Evolutionary conservation across 2,329 filamentous ascomycete species (phyloP), one percentile per base, ranked within the genome.

Genomic region (Tolypocladium capitatum): DNA sequence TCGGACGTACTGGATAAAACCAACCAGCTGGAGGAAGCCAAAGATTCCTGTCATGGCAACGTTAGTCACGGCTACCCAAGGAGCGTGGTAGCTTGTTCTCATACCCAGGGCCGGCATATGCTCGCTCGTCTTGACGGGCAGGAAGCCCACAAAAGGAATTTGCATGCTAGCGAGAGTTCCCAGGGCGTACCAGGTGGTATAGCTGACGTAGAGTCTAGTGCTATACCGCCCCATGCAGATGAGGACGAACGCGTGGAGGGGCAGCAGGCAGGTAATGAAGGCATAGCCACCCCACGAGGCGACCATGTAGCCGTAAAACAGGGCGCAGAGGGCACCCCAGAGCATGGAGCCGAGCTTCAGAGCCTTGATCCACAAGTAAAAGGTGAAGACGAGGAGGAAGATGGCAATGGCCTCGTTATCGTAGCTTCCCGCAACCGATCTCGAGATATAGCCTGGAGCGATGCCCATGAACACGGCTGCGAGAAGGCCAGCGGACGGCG

Each of bases 271-370:
- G 52, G 94, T 98, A 63, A 98, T 98, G 78, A 98, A 98, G 60
- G 95, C 92, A 67, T 98, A 98, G 63, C 92, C 92, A 76, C 92
- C 92, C 92, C 92, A 98, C 18, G 94, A 94, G 44, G 91, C 92
- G 54, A 98, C 92, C 92, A 98, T 98, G 80, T 98, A 98, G 62
- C 92, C 92, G 69, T 98, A 98, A 71, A 94, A 97, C 48, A 98
- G 76, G 40, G 92, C 92, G 58, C 90, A 92, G 53, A 96, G 74
- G 34, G 87, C 90, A 58, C 89, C 91, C 91, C 91, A 98, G 68
- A 96, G 86, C 65, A 94, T 89, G 45, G 92, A 97, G 27, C 92
- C 92, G 49, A 89, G 79, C 75, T 98, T 98, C 57, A 98, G 77
- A 20, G 92, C 88, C 77, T 97, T 97, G 71, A 98, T 95, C 92